phyloP scores from a whole-genome alignment of 2,329 filamentous ascomycete genomes.

The Delphinella strobiligena region DNA sequence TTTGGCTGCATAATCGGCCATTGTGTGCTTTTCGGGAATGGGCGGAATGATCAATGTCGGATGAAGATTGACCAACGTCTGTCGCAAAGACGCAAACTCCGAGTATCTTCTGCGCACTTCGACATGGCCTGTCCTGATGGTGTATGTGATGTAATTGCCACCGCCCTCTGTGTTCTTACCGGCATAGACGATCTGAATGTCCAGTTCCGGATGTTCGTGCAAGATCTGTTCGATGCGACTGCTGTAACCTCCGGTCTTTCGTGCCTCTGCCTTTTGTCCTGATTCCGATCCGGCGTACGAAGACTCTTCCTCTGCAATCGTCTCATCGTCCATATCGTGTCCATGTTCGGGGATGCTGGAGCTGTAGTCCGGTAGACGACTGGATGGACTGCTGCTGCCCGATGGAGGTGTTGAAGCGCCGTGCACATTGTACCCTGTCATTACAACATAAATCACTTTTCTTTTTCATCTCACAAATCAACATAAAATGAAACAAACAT shows the following conservation, averaged over 20 bases:
- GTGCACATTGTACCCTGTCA: constrained; percentile 24
- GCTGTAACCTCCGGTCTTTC: constrained; percentile 78
- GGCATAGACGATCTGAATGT: constrained; percentile 85
- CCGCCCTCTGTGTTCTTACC: constrained; percentile 91
- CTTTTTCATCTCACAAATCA: neutral
- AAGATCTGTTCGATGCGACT: constrained; percentile 96
- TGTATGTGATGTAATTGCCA: constrained; percentile 92
- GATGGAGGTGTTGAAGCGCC: constrained; percentile 17
- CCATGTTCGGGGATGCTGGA: constrained; percentile 3
- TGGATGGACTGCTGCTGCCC: constrained; percentile 11
- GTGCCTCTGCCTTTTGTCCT: constrained; percentile 42
- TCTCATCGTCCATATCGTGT: neutral
- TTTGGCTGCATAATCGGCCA: constrained; percentile 96
- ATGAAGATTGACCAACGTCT: constrained; percentile 80
- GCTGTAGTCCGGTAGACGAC: constrained; percentile 11
- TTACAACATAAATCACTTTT: neutral
- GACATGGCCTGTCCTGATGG: constrained; percentile 86
- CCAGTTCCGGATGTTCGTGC: constrained; percentile 82
- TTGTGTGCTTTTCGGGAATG: constrained; percentile 96
- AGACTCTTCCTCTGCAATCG: too few relatives aligned
- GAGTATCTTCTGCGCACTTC: constrained; percentile 93
- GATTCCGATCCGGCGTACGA: too few relatives aligned
- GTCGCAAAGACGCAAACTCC: constrained; percentile 83
- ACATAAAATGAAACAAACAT: neutral
- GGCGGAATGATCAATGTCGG: constrained; percentile 92